Evolutionary conservation across 208 protist species (phyloP).

Genomic region (Leishmania guyanensis): DNA sequence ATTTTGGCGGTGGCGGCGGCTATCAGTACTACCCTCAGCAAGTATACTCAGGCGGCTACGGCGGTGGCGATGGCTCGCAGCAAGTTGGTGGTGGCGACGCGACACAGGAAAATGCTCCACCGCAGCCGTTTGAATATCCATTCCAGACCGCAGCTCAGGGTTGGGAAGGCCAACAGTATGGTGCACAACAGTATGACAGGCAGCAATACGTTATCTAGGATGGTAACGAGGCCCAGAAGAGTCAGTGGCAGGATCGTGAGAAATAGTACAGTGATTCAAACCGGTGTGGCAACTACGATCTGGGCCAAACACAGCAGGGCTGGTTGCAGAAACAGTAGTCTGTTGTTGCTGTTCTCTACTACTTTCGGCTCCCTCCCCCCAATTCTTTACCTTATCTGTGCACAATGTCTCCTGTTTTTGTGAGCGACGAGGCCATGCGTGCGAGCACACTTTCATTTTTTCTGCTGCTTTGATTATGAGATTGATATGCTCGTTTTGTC

Average conservation of each 20-base stretch:
- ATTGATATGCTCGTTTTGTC: background rate
- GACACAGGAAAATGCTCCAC: background rate
- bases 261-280: background rate
- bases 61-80: background rate
- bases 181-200: background rate
- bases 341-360: background rate
- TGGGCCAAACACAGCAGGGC: background rate
- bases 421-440: background rate
- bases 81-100: background rate
- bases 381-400: background rate
- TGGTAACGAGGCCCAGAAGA: background rate
- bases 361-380: constrained; percentile 1
- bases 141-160: background rate
- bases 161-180: constrained; percentile 10
- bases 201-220: constrained; percentile 6
- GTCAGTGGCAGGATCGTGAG: constrained; percentile 9
- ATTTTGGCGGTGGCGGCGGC: constrained; percentile 5
- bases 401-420: background rate
- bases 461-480: background rate
- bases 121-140: background rate
- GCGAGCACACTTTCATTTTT: background rate
- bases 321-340: constrained; percentile 10
- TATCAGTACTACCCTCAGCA: constrained; percentile 23
- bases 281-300: constrained; percentile 12
- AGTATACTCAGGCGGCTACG: constrained; percentile 12